Percentiles rank a stretch among this genome's conserved stretches.
These are phyloP conservation scores for Thalassiosira hispida DNA, from an alignment of 352 stramenopile species.

Conservation along the genomic window DNA sequence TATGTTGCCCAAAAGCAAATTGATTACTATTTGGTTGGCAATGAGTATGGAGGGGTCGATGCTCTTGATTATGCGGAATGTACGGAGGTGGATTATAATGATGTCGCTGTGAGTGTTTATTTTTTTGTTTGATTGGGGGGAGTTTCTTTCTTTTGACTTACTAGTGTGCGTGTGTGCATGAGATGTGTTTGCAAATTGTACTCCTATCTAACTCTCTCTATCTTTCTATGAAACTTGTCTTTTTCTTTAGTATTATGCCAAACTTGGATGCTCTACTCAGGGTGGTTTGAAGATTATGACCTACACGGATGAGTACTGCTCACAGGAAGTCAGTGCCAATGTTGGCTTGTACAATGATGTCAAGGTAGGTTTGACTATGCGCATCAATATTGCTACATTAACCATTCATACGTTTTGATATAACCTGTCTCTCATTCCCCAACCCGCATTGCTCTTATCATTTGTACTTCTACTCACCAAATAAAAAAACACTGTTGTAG, in stretches of 20 bases:
- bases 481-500: slow-evolving; percentile 10
- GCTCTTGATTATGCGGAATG: slow-evolving; percentile 39
- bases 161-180: not conserved
- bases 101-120: slow-evolving; percentile 28
- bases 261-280: slow-evolving; percentile 40
- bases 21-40: slow-evolving; percentile 36
- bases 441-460: not conserved
- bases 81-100: slow-evolving; percentile 36
- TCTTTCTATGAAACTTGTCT: slow-evolving; percentile 2
- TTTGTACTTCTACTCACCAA: not conserved
- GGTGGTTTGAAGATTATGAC: slow-evolving; percentile 46
- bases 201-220: not conserved
- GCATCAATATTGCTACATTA: not conserved
- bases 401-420: not conserved
- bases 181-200: not conserved
- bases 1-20: slow-evolving; percentile 44
- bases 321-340: slow-evolving; percentile 30
- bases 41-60: slow-evolving; percentile 40
- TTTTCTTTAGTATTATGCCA: slow-evolving; percentile 46
- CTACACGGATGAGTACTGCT: slow-evolving; percentile 45
- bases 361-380: slow-evolving; percentile 31
- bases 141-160: not conserved
- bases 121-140: not conserved
- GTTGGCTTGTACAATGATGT: slow-evolving; percentile 59
- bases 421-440: too few species aligned